A percentile compares a stretch with the other conserved stretches of the same genome.
Evolutionary conservation across 1,139 yeast species (phyloP).

Genomic region (Scheffersomyces illinoinensis): DNA sequence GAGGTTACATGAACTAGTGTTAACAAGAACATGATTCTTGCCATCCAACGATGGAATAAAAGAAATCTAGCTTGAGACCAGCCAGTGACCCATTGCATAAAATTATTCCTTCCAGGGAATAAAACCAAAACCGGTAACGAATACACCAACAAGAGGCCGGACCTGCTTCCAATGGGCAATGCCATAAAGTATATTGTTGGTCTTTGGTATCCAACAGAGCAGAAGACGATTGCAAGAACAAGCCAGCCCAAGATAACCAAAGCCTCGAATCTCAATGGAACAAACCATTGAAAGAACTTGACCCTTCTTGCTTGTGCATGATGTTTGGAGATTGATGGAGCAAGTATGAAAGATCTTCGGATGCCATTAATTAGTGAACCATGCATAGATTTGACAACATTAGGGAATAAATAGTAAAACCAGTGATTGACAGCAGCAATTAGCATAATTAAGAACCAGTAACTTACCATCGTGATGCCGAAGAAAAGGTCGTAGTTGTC

Average conservation of each 20-base stretch:
- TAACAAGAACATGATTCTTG: slow-evolving; percentile 43
- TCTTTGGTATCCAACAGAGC: neutral
- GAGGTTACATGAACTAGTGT: slow-evolving; percentile 39
- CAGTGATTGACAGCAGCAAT: slow-evolving; percentile 13
- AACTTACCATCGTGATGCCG: slow-evolving; percentile 14
- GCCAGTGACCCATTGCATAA: slow-evolving; percentile 63
- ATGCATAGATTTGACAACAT: slow-evolving; percentile 5
- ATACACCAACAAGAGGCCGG: slow-evolving; percentile 7
- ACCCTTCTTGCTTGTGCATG: slow-evolving; percentile 4
- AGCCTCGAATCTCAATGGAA: slow-evolving; percentile 11
- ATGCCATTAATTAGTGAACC: slow-evolving; percentile 10
- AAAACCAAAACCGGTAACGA: slow-evolving; percentile 27
- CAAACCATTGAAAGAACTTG: slow-evolving; percentile 8
- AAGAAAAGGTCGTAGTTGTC: slow-evolving; percentile 14
- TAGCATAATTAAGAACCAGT: slow-evolving; percentile 14
- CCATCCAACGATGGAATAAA: slow-evolving; percentile 66
- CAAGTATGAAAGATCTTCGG: slow-evolving; percentile 6
- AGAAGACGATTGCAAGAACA: slow-evolving; percentile 1
- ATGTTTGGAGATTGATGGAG: slow-evolving; percentile 1
- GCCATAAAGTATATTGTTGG: neutral
- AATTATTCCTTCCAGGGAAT: slow-evolving; percentile 69
- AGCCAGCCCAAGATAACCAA: slow-evolving; percentile 2
- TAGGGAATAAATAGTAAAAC: slow-evolving; percentile 9
- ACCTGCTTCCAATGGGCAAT: neutral
- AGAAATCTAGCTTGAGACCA: slow-evolving; percentile 65